Evolutionary conservation across 306 rosid species (phyloP).

Genomic region (Inga leiocalycina): DNA sequence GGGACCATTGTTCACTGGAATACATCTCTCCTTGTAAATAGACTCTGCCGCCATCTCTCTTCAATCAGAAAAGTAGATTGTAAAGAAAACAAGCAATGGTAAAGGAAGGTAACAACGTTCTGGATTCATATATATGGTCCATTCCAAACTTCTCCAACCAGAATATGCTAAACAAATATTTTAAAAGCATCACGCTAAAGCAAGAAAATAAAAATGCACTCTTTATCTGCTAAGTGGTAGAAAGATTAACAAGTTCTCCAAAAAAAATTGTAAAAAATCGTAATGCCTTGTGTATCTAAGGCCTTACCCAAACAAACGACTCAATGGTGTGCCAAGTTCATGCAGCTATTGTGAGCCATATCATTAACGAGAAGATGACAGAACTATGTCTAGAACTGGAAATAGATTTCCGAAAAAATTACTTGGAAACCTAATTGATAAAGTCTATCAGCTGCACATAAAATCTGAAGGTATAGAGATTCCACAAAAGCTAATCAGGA

Average conservation of each 20-base stretch:
- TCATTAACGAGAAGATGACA: not conserved
- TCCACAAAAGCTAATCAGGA: not conserved
- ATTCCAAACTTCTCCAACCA: slow-evolving; percentile 19
- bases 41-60: slow-evolving; percentile 96
- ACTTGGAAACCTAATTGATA: not conserved
- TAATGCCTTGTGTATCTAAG: not conserved
- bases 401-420: not conserved
- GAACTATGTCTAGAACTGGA: not conserved
- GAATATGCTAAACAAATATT: not conserved
- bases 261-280: not conserved
- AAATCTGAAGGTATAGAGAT: not conserved
- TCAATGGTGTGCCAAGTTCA: not conserved
- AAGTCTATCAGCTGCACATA: not conserved
- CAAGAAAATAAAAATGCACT: not conserved
- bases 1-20: slow-evolving; percentile 73
- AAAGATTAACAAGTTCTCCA: not conserved
- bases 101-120: slow-evolving; percentile 1
- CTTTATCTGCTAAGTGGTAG: not conserved
- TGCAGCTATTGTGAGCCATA: not conserved
- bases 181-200: not conserved
- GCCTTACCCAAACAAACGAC: not conserved
- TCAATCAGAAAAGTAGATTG: slow-evolving; percentile 40
- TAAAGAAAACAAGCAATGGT: slow-evolving; percentile 29
- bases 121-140: slow-evolving; percentile 6
- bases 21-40: slow-evolving; percentile 90